These are phyloP conservation scores for Firmiana major DNA, from an alignment of 345 rosid genomes.

Conservation along the genomic window DNA sequence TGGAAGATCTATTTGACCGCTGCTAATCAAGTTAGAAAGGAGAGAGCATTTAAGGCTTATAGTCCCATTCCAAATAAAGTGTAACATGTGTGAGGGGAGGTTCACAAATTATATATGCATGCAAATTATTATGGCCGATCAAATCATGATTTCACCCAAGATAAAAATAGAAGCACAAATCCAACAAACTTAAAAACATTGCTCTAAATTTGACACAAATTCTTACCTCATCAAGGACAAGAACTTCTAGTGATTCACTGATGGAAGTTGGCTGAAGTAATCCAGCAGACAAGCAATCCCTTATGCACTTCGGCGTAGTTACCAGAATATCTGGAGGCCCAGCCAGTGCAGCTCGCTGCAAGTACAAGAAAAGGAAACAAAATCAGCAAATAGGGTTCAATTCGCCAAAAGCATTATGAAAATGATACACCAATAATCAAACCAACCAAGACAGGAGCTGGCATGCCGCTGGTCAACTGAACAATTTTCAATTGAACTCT, in stretches of 20 bases:
- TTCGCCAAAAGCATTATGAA: neutral
- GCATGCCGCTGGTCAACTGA: slow-evolving; percentile 70
- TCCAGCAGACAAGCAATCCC: slow-evolving; percentile 71
- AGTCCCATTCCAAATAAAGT: neutral
- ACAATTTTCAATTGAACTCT: slow-evolving; percentile 71
- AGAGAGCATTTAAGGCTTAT: neutral
- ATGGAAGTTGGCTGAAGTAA: slow-evolving; percentile 54
- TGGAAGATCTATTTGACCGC: neutral
- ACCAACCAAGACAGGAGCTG: slow-evolving; percentile 71
- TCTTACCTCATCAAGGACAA: slow-evolving; percentile 94
- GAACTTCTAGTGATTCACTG: slow-evolving; percentile 64
- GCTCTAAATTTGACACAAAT: neutral
- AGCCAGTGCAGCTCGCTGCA: slow-evolving; percentile 67
- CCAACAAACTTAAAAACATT: neutral
- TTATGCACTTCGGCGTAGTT: slow-evolving; percentile 79
- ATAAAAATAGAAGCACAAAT: neutral
- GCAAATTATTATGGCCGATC: neutral
- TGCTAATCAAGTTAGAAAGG: neutral
- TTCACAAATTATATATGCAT: neutral
- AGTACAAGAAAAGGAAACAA: slow-evolving; percentile 9
- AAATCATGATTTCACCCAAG: neutral
- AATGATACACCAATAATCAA: neutral
- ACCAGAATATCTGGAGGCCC: slow-evolving; percentile 76
- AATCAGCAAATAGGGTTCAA: neutral
- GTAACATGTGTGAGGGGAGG: neutral